phyloP scores from a whole-genome alignment of 2,329 filamentous ascomycete species.

The Sporothrix euskadiensis region DNA sequence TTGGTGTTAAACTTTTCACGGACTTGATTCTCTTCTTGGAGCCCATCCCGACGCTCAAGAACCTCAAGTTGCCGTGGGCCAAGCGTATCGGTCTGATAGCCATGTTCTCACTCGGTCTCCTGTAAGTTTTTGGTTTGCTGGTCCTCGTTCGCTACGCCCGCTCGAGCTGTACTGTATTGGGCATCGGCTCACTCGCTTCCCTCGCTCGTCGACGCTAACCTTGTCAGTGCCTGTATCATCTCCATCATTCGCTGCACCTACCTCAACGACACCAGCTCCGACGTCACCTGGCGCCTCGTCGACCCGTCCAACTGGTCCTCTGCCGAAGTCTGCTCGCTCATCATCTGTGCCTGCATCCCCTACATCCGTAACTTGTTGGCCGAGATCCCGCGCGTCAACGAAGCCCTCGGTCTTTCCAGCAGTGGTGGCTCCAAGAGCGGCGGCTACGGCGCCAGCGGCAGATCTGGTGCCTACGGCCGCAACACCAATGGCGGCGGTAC shows the following conservation, averaged over 20 bases:
- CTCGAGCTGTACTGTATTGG: neutral
- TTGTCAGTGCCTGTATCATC: constrained; percentile 40
- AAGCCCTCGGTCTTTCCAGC: constrained; percentile 8
- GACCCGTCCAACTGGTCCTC: constrained; percentile 39
- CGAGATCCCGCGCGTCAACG: constrained; percentile 22
- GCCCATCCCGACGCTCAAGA: constrained; percentile 17
- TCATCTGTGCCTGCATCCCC: constrained; percentile 38
- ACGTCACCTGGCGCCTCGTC: constrained; percentile 39
- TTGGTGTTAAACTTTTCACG: constrained; percentile 19
- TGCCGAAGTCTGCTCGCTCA: constrained; percentile 41
- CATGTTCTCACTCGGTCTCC: constrained; percentile 44
- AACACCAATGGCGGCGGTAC: neutral
- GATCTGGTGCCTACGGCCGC: neutral
- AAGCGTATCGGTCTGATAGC: constrained; percentile 38
- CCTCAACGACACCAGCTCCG: constrained; percentile 38
- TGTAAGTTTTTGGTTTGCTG: constrained; percentile 28
- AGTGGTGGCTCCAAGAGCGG: neutral
- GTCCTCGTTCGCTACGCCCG: neutral
- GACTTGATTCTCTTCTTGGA: constrained; percentile 25
- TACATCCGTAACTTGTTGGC: constrained; percentile 23
- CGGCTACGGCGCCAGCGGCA: neutral
- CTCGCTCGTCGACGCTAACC: neutral
- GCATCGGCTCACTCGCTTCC: no score
- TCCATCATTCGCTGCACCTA: constrained; percentile 44
- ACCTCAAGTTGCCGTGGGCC: constrained; percentile 32